A percentile compares a stretch with the other conserved stretches of the same genome.
Conservation (phyloP, 345 rosid species). For the Lagerstroemia speciosa region DNA sequence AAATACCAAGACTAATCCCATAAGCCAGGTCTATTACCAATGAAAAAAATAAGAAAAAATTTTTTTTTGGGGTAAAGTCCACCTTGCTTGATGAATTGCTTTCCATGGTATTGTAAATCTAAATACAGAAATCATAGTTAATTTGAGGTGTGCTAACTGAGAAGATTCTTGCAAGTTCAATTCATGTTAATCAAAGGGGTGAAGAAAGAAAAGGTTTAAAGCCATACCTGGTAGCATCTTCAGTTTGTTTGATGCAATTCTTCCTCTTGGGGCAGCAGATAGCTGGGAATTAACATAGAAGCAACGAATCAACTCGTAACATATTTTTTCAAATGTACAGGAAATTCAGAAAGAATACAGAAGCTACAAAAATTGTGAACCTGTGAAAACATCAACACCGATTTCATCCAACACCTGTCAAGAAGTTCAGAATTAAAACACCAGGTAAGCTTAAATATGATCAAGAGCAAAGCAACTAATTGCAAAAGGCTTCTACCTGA, state of each 20-base stretch:
- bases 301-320: not conserved
- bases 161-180: not conserved
- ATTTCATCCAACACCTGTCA: constrained; percentile 92
- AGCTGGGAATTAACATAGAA: constrained; percentile 32
- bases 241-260: constrained; percentile 54
- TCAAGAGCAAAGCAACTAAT: not conserved
- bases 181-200: not conserved
- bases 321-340: not conserved
- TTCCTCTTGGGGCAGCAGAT: constrained; percentile 78
- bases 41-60: too few relatives aligned
- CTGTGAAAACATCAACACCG: constrained; percentile 86
- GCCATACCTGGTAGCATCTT: constrained; percentile 60
- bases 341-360: not conserved
- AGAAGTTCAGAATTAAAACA: not conserved
- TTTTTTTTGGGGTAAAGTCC: too few relatives aligned
- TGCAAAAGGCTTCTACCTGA: constrained; percentile 39
- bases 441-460: not conserved
- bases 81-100: not conserved
- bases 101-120: not conserved
- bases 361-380: constrained; percentile 28
- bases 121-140: not conserved
- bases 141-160: not conserved
- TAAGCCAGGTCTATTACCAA: not conserved
- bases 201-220: not conserved
- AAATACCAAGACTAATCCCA: not conserved